These are phyloP conservation scores for Alliaria petiolata DNA, from an alignment of 345 rosid species.

Conservation along the genomic window DNA sequence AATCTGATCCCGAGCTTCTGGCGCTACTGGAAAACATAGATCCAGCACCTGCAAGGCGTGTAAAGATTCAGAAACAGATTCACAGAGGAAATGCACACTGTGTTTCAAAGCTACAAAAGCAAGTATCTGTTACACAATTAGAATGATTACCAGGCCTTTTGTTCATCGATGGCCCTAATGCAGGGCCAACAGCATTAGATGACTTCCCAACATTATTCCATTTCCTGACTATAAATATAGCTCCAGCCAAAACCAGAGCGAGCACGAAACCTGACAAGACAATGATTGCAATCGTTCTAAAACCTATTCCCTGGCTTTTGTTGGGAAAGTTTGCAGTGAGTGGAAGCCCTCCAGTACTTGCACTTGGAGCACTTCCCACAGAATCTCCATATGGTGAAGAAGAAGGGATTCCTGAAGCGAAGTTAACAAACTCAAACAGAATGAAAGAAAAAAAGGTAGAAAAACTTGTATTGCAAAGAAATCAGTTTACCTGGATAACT, in stretches of 20 bases:
- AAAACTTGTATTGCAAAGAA: slow-evolving; percentile 11
- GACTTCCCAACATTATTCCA: slow-evolving; percentile 82
- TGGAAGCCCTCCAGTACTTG: slow-evolving; percentile 69
- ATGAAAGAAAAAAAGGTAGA: background rate
- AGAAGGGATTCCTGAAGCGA: slow-evolving; percentile 70
- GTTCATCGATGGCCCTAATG: slow-evolving; percentile 60
- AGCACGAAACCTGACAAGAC: slow-evolving; percentile 79
- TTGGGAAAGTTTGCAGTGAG: slow-evolving; percentile 52
- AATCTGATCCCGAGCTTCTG: slow-evolving; percentile 74
- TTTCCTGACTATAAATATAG: slow-evolving; percentile 55
- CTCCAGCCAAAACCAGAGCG: slow-evolving; percentile 66
- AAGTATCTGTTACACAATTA: slow-evolving; percentile 2
- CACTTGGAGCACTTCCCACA: slow-evolving; percentile 64
- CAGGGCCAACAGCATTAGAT: slow-evolving; percentile 87
- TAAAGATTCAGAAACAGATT: slow-evolving; percentile 8
- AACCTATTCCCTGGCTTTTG: slow-evolving; percentile 67
- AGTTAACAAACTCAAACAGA: slow-evolving; percentile 20
- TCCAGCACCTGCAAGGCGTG: slow-evolving; percentile 48
- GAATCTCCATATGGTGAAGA: slow-evolving; percentile 62
- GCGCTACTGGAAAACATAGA: slow-evolving; percentile 60
- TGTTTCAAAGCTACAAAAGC: slow-evolving; percentile 3
- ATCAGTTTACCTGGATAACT: slow-evolving; percentile 77
- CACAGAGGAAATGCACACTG: background rate
- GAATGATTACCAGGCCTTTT: slow-evolving; percentile 71
- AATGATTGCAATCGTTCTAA: slow-evolving; percentile 66